Base-by-base conservation (phyloP, 371 early-diverging fungal species). In the Mucor ambiguus region DNA sequence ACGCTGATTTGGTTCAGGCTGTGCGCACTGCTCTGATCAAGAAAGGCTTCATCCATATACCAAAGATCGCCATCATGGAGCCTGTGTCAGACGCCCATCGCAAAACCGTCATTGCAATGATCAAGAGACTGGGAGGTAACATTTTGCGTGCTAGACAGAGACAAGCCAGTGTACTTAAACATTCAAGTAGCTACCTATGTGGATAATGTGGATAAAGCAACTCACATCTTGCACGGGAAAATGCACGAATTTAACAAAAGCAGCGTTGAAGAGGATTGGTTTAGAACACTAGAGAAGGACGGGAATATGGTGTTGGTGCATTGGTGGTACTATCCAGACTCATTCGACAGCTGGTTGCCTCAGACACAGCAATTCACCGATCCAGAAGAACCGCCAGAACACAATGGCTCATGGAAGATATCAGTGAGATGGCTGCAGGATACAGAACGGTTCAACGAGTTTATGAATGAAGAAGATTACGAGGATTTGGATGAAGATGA, bases 251-350 rank as follows among this genome's bases (percentile, higher is more conserved):
- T 75, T 33, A 79, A 76, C 37, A 57, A 61, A 6, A 69, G 80
- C n/a, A 56, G 65, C 5, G 73, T 66, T 5, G 88, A 87, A 59
- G 87, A 87, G 62, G 90, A 86, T 56, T 91, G 89, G 90, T 90
- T 89, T 74, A 87, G 94, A 30, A 88, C 90, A 26, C 70, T 94
- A 44, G 90, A 89, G 61, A 90, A 88, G 67, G 78, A 81, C 56
- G 86, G 83, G 35, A 83, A 80, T n/a, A 82, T 79, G 43, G 92
- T 88, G 6, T 76, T 90, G 7, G 83, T 94, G 1, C 95, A 94
- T 72, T 90, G 92, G 88, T 90, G 92, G 89, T 91, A 91, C 70
- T 87, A 89, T 66, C 95, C 95, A 5, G 93, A 92, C 68, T 93
- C 95, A 6, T 88, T 89, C 69, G 95, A 94, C 61, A 85, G 81